Conservation (phyloP, 192 early-diverging fungal genomes). For the Backusella psychrophila region DNA sequence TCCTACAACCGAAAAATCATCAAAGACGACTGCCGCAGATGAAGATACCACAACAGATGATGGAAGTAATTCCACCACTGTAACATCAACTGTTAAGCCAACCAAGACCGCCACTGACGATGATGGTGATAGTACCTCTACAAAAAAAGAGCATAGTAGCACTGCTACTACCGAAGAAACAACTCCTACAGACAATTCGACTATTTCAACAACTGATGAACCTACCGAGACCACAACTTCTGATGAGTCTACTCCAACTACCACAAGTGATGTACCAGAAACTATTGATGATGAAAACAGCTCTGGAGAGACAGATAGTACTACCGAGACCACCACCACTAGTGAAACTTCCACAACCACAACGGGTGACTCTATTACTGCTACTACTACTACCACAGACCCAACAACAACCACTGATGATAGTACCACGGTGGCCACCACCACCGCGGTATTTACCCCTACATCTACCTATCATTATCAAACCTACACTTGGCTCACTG, state of each 20-base stretch:
- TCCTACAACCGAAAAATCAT: neutral
- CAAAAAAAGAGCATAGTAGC: neutral
- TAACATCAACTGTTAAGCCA: neutral
- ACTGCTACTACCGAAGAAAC: neutral
- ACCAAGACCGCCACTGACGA: neutral
- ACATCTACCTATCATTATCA: constrained; percentile 27
- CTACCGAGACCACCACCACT: neutral
- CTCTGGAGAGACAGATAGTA: neutral
- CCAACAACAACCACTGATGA: neutral
- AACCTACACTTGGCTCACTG: constrained; percentile 16
- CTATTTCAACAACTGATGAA: neutral
- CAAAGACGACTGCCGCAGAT: neutral
- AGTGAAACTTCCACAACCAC: neutral
- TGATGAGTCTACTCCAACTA: neutral
- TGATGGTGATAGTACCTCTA: neutral
- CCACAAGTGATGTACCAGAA: neutral
- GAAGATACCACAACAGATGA: neutral
- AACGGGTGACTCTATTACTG: neutral
- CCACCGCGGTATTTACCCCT: neutral
- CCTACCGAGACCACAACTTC: neutral
- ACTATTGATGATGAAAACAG: neutral
- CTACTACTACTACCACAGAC: neutral
- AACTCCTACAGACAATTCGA: neutral
- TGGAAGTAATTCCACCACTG: neutral
- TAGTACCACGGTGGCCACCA: neutral